A percentile compares a stretch with the other conserved stretches of the same genome.
These are phyloP conservation scores for Dysphania ambrosioides DNA, from an alignment of 148 eudicot genomes.

Conservation along the genomic window DNA sequence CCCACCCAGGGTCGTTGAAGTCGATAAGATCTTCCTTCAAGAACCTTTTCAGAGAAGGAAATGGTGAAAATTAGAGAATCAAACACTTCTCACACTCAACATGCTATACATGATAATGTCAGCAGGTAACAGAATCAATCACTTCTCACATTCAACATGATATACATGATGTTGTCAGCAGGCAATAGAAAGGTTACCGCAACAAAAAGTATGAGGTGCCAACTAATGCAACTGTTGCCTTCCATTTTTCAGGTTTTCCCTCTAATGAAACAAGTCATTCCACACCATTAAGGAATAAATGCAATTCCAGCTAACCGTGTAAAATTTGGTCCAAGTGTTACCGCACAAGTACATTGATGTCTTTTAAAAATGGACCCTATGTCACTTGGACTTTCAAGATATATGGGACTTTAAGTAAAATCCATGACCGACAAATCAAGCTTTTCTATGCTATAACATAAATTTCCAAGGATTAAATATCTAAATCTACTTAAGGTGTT, in stretches of 20 bases:
- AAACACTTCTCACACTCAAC: background rate
- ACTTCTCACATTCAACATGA: background rate
- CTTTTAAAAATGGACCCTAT: background rate
- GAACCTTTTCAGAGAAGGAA: constrained; percentile 58
- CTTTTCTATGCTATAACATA: background rate
- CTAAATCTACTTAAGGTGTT: background rate
- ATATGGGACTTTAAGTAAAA: background rate
- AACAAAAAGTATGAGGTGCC: background rate
- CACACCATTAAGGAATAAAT: background rate
- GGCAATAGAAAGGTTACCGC: background rate
- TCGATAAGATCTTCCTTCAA: constrained; percentile 78
- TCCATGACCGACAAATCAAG: background rate
- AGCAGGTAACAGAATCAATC: background rate
- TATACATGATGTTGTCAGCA: background rate
- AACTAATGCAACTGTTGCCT: background rate
- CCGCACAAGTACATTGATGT: background rate
- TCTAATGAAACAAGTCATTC: background rate
- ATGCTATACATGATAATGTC: background rate
- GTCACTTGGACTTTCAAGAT: background rate
- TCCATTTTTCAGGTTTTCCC: background rate
- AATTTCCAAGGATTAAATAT: background rate
- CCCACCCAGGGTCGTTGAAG: constrained; percentile 89
- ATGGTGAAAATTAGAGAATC: background rate
- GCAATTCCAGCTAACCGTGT: background rate
- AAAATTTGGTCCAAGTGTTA: background rate